A percentile compares a stretch with the other conserved stretches of the same genome.
These are phyloP conservation scores for Leptoxyphium fumago DNA, from an alignment of 2,329 filamentous ascomycete species.

Conservation along the genomic window DNA sequence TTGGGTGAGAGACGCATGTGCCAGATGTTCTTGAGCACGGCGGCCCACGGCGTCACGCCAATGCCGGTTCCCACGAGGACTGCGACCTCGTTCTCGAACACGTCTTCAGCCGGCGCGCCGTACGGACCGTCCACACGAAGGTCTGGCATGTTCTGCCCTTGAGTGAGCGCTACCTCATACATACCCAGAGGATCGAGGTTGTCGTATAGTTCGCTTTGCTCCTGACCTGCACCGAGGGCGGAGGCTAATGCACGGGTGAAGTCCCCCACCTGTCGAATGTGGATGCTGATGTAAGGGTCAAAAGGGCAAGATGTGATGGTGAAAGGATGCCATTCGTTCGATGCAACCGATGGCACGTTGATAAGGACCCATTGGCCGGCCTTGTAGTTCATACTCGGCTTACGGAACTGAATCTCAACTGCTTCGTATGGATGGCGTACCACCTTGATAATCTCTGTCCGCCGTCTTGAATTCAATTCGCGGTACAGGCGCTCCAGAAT, in stretches of 20 bases:
- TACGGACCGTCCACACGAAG: slow-evolving; percentile 92
- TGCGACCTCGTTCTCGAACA: slow-evolving; percentile 84
- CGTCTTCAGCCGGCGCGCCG: slow-evolving; percentile 90
- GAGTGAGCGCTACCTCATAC: slow-evolving; percentile 92
- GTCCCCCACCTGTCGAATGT: slow-evolving; percentile 92
- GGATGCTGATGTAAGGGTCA: slow-evolving; percentile 85
- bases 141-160: slow-evolving; percentile 80
- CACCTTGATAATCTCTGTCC: slow-evolving; percentile 83
- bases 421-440: slow-evolving; percentile 93
- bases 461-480: slow-evolving; percentile 68
- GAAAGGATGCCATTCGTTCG: slow-evolving; percentile 94
- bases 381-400: slow-evolving; percentile 96
- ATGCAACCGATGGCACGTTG: slow-evolving; percentile 77
- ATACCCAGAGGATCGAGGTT: slow-evolving; percentile 85
- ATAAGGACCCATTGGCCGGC: slow-evolving; percentile 96
- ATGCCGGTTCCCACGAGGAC: slow-evolving; percentile 78
- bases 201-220: slow-evolving; percentile 81
- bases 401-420: slow-evolving; percentile 92
- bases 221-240: slow-evolving; percentile 76
- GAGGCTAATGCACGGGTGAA: slow-evolving; percentile 91
- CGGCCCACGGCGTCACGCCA: slow-evolving; percentile 74
- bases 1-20: slow-evolving; percentile 83
- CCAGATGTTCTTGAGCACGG: slow-evolving; percentile 95
- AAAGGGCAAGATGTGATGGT: slow-evolving; percentile 97
- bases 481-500: slow-evolving; percentile 79